Percentiles rank a stretch among this genome's conserved stretches.
These are phyloP conservation scores for Scheffersomyces parashehatae DNA, from an alignment of 1,139 yeast genomes.

Conservation along the genomic window DNA sequence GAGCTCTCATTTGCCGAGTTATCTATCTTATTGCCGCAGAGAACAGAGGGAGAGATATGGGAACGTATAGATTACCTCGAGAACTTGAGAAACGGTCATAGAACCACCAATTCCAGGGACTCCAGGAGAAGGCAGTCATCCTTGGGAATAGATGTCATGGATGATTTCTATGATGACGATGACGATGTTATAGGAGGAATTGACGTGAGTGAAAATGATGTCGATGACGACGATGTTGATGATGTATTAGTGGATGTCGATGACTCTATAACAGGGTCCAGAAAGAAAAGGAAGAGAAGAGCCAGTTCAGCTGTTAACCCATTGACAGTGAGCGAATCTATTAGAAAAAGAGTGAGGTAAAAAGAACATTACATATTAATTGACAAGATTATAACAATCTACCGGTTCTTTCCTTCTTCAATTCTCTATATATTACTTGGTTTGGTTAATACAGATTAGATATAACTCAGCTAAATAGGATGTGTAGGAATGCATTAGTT, in stretches of 20 bases:
- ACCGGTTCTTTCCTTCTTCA: too few relatives aligned
- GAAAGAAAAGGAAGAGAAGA: slow-evolving; percentile 39
- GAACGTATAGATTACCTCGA: slow-evolving; percentile 61
- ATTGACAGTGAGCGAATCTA: slow-evolving; percentile 26
- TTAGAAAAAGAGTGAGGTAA: slow-evolving; percentile 7
- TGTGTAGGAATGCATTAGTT: neutral
- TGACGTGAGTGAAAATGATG: slow-evolving; percentile 36
- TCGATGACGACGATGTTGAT: slow-evolving; percentile 29
- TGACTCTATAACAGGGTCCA: slow-evolving; percentile 23
- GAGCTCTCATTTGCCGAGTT: slow-evolving; percentile 75
- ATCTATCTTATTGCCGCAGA: slow-evolving; percentile 67
- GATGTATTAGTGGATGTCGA: slow-evolving; percentile 45
- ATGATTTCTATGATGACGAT: slow-evolving; percentile 44
- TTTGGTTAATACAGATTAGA: too few relatives aligned
- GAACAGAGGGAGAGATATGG: slow-evolving; percentile 75
- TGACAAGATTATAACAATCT: too few relatives aligned
- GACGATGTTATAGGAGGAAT: slow-evolving; percentile 39
- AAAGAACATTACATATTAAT: too few relatives aligned
- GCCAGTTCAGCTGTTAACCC: slow-evolving; percentile 50
- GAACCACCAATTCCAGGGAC: slow-evolving; percentile 33
- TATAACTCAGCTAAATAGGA: neutral
- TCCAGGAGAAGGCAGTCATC: slow-evolving; percentile 41
- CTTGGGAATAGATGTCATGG: slow-evolving; percentile 48
- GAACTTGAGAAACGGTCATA: slow-evolving; percentile 42
- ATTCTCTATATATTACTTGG: too few relatives aligned